A percentile compares a stretch with the other conserved stretches of the same genome.
phyloP scores from a whole-genome alignment of 2,329 filamentous ascomycete genomes.

The Ophiostoma fasciatum region DNA sequence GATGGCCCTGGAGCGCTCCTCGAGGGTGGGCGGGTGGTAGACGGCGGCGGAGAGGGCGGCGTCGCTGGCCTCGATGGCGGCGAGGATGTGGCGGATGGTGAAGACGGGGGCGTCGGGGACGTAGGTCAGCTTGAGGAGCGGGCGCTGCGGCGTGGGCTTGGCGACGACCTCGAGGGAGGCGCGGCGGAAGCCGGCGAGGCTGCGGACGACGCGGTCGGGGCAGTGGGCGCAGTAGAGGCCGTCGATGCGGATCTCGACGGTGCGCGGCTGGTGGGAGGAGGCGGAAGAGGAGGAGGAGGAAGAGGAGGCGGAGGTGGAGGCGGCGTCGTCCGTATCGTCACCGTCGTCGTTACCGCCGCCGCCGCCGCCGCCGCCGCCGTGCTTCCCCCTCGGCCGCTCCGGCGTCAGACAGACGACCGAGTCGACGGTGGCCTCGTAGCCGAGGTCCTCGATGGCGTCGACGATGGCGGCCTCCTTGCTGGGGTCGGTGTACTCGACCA shows the following conservation, averaged over 20 bases:
- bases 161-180: conserved; percentile 36
- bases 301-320: too few species aligned
- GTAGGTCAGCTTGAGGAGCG: conserved; percentile 59
- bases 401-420: conserved; percentile 26
- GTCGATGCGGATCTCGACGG: conserved; percentile 49
- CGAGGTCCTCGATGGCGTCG: conserved; percentile 44
- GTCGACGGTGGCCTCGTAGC: conserved; percentile 49
- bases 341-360: neutral
- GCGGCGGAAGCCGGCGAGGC: conserved; percentile 36
- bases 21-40: conserved; percentile 67
- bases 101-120: conserved; percentile 50
- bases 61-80: conserved; percentile 51
- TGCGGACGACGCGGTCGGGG: conserved; percentile 40
- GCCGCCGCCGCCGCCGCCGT: neutral
- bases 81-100: conserved; percentile 62
- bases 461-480: conserved; percentile 32
- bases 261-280: conserved; percentile 24
- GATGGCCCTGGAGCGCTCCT: conserved; percentile 64
- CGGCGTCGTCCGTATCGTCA: neutral
- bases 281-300: too few species aligned
- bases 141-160: conserved; percentile 41
- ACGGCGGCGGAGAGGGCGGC: conserved; percentile 51
- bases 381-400: conserved; percentile 18
- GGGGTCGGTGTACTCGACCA: conserved; percentile 37
- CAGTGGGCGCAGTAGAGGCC: conserved; percentile 67